Percentiles rank a stretch among this genome's conserved stretches.
Evolutionary conservation across 805 yeast genomes (phyloP).

Genomic region (Wickerhamomyces bovis): DNA sequence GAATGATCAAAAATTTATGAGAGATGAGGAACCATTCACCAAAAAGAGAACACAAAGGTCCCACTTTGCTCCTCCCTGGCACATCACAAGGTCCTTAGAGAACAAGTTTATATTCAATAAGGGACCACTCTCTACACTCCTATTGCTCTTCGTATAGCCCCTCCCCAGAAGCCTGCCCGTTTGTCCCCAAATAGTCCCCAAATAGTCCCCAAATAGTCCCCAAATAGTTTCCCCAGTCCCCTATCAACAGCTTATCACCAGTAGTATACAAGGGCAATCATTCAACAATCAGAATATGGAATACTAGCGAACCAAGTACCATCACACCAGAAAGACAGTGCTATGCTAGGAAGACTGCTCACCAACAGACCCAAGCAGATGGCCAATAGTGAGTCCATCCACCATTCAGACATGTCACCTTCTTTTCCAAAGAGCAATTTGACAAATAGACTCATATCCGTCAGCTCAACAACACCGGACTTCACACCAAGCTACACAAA

Average conservation of each 20-base stretch:
- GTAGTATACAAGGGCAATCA: not conserved
- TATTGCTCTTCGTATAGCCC: no score
- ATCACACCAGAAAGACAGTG: not conserved
- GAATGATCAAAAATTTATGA: not conserved
- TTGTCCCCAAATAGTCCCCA: no score
- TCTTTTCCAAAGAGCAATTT: not conserved
- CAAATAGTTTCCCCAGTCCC: no score
- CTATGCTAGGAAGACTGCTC: slow-evolving; percentile 2
- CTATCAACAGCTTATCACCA: not conserved
- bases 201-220: no score
- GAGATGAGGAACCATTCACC: no score
- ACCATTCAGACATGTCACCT: not conserved
- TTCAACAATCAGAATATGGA: not conserved
- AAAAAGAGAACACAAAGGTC: no score
- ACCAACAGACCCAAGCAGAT: not conserved
- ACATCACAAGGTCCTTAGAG: no score
- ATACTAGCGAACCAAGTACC: not conserved
- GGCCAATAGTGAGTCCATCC: not conserved
- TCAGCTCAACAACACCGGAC: not conserved
- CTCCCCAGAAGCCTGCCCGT: no score
- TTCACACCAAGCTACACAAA: slow-evolving; percentile 6
- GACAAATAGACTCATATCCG: not conserved
- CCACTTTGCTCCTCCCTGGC: not conserved
- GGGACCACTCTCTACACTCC: no score
- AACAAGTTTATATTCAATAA: no score